These are phyloP conservation scores for Leucocoprinus leucothites DNA, from an alignment of 768 basidiomycete genomes.

Conservation along the genomic window DNA sequence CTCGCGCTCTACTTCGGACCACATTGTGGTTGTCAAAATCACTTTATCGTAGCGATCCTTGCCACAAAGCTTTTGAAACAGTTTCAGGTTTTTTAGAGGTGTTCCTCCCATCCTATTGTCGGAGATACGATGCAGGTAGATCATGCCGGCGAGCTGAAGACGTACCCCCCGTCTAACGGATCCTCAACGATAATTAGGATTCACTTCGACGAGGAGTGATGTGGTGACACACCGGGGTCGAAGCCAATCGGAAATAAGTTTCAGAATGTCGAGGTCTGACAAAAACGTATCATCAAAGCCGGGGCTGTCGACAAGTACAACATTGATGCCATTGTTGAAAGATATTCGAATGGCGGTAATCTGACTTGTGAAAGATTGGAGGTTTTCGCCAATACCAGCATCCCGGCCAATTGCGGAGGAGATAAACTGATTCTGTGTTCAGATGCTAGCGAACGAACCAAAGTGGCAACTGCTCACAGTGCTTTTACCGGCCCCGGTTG, in stretches of 20 bases:
- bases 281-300: constrained; percentile 23
- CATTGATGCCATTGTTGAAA: background rate
- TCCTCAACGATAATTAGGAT: too few species aligned
- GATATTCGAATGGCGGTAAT: constrained; percentile 16
- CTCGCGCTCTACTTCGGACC: constrained; percentile 20
- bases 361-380: constrained; percentile 22
- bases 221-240: constrained; percentile 18
- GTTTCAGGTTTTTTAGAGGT: constrained; percentile 23
- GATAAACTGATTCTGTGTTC: too few species aligned
- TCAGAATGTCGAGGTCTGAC: constrained; percentile 22
- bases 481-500: constrained; percentile 29
- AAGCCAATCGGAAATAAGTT: constrained; percentile 23
- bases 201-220: background rate
- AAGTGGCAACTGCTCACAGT: constrained; percentile 17
- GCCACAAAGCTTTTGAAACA: constrained; percentile 25
- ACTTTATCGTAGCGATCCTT: constrained; percentile 21
- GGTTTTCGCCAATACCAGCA: constrained; percentile 18
- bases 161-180: constrained; percentile 15
- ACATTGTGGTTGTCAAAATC: constrained; percentile 29
- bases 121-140: constrained; percentile 21
- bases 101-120: constrained; percentile 28
- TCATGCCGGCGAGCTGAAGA: constrained; percentile 22
- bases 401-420: constrained; percentile 19
- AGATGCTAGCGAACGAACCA: background rate
- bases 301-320: constrained; percentile 24